These are phyloP conservation scores for Triangularia setosa DNA, from an alignment of 2,329 filamentous ascomycete genomes.

Conservation along the genomic window DNA sequence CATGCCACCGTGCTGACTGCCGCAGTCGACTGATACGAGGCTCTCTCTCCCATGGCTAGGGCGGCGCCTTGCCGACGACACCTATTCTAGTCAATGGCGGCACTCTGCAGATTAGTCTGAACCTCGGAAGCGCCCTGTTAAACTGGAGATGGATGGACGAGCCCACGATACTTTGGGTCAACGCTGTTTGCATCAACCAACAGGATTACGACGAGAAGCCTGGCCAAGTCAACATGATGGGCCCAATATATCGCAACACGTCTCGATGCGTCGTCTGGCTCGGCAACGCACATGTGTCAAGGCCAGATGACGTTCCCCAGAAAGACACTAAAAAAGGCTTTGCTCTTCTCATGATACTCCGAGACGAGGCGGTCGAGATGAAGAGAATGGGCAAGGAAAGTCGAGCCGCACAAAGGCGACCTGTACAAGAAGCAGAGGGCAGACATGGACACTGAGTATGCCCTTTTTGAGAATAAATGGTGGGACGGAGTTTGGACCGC, in stretches of 20 bases:
- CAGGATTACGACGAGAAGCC: slow-evolving; percentile 9
- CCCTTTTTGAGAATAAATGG: neutral
- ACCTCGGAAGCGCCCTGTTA: slow-evolving; percentile 7
- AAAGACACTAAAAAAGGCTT: slow-evolving; percentile 4
- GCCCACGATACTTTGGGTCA: slow-evolving; percentile 7
- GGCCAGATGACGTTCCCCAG: neutral
- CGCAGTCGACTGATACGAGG: slow-evolving; percentile 2
- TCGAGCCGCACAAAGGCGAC: neutral
- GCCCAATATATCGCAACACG: slow-evolving; percentile 14
- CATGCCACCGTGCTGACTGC: neutral
- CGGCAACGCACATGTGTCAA: neutral
- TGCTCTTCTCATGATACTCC: neutral
- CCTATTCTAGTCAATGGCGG: slow-evolving; percentile 7
- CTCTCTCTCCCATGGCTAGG: slow-evolving; percentile 14
- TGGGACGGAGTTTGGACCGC: slow-evolving; percentile 10
- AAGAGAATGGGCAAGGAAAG: neutral
- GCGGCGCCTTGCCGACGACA: neutral
- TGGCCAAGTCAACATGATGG: slow-evolving; percentile 15
- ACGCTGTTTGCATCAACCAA: slow-evolving; percentile 16
- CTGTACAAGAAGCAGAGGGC: neutral
- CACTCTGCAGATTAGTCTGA: slow-evolving; percentile 3
- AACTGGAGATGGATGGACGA: neutral
- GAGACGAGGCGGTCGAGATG: slow-evolving; percentile 1
- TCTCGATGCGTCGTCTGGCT: slow-evolving; percentile 13
- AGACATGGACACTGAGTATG: neutral